Base-by-base conservation (phyloP, 805 yeast species). In the Saccharomyces kudriavzevii region DNA sequence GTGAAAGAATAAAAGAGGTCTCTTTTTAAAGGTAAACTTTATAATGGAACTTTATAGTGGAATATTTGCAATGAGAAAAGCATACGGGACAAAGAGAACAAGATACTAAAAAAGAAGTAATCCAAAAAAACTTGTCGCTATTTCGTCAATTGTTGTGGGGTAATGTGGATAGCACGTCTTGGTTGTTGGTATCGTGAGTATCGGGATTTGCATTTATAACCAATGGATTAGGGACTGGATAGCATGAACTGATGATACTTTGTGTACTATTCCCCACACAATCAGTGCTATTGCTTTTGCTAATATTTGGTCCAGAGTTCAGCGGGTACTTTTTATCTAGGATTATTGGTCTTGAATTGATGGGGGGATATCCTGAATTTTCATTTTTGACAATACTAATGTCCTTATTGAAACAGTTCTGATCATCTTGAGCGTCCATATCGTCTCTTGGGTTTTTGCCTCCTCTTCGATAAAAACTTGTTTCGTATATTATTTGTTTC, bases 381-480 rank as follows among this genome's bases (percentile, higher is more conserved):
- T 35, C 43, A 17, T 17, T 35, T 8, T 35, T 35, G 24, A 35
- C 43, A 45, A 17, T n/a, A 8, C 9, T n/a, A 45, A 9, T 26
- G 30, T 22, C 48, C 22, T 45, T 52, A n/a, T 54, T 50, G 45
- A 47, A 53, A 29, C 43, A 51, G 48, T 52, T 51, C 43, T 48
- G 43, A 17, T 49, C 20, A 13, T 49, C 46, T 20, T 35, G 50
- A 40, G 50, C 59, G 5, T 55, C 61, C 25, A 56, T 54, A 20
- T 60, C 61, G 1, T 58, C 59, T 26, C 63, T 51, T 1, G 68
- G 68, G 43, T 65, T 60, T 22, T 51, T 52, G 28, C 71, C 71
- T 9, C 60, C 57, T 31, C 71, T 58, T 52, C 63, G 63, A 29
- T 57, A 61, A 47, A 60, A 60, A 20, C 49, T 52, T 1, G 69